phyloP scores from a whole-genome alignment of 345 rosid genomes.

The Syzygium jambos region DNA sequence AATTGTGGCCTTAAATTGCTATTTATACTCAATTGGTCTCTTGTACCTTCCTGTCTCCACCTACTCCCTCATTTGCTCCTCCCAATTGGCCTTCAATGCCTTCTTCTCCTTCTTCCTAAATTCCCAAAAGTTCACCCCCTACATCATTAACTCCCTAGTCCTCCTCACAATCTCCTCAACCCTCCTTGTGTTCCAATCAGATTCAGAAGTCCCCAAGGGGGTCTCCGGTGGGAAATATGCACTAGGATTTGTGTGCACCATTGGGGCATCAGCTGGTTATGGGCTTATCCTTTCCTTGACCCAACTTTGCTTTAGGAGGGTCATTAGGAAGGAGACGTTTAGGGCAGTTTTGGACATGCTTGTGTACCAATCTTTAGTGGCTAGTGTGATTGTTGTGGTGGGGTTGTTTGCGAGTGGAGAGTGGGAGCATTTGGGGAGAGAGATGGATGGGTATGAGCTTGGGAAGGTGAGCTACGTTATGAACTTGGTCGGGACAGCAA shows the following conservation, averaged over 20 bases:
- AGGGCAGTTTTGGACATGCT: constrained; percentile 23
- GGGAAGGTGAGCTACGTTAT: too few relatives aligned
- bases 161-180: constrained; percentile 34
- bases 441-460: constrained; percentile 13
- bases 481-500: too few relatives aligned
- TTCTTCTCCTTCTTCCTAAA: constrained; percentile 33
- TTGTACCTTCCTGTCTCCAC: constrained; percentile 35
- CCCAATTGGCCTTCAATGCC: constrained; percentile 34
- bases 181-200: constrained; percentile 18
- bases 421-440: constrained; percentile 13
- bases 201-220: neutral
- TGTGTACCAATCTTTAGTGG: constrained; percentile 11
- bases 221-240: constrained; percentile 8
- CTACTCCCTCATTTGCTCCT: constrained; percentile 19
- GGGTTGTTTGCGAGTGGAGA: constrained; percentile 39
- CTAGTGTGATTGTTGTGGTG: constrained; percentile 3
- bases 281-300: constrained; percentile 10
- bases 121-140: constrained; percentile 27
- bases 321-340: constrained; percentile 12
- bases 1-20: neutral
- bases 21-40: constrained; percentile 24
- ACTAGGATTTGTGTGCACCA: constrained; percentile 29
- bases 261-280: constrained; percentile 18
- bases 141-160: constrained; percentile 17
- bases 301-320: constrained; percentile 12